These are phyloP conservation scores for Pochonia chlamydosporia DNA, from an alignment of 2,329 filamentous ascomycete species.

Conservation along the genomic window DNA sequence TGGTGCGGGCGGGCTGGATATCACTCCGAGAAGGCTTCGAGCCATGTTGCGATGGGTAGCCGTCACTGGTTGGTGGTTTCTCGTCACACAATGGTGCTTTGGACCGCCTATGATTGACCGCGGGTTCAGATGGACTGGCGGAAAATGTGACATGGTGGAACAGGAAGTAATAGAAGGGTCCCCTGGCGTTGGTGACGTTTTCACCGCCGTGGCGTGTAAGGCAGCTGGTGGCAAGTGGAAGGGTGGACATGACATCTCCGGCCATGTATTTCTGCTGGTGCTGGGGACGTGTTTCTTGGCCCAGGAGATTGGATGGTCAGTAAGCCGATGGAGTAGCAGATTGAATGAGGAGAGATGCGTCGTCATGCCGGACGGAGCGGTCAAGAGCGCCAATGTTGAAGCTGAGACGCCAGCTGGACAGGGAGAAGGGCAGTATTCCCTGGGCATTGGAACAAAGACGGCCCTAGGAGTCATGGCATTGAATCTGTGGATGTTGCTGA, in stretches of 20 bases:
- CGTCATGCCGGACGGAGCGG: slow-evolving; percentile 60
- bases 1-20: slow-evolving; percentile 18
- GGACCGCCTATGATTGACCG: slow-evolving; percentile 86
- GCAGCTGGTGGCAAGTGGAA: slow-evolving; percentile 76
- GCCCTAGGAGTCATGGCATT: slow-evolving; percentile 60
- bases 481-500: slow-evolving; percentile 92
- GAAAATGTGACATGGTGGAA: slow-evolving; percentile 63
- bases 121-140: slow-evolving; percentile 82
- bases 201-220: slow-evolving; percentile 78
- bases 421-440: slow-evolving; percentile 17
- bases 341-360: slow-evolving; percentile 57
- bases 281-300: slow-evolving; percentile 75
- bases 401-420: slow-evolving; percentile 18
- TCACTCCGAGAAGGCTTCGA: slow-evolving; percentile 37
- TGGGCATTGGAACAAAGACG: slow-evolving; percentile 48
- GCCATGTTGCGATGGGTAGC: slow-evolving; percentile 63
- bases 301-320: slow-evolving; percentile 67
- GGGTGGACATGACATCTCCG: slow-evolving; percentile 94
- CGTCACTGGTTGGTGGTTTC: slow-evolving; percentile 73
- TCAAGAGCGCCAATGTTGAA: slow-evolving; percentile 53
- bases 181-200: slow-evolving; percentile 41
- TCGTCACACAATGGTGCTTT: slow-evolving; percentile 96
- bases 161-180: slow-evolving; percentile 41
- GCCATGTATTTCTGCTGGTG: slow-evolving; percentile 89
- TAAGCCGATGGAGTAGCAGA: slow-evolving; percentile 35